Evolutionary conservation across 768 basidiomycete species (phyloP), one percentile per base, ranked within the genome.

Genomic region (Boletus sp.): DNA sequence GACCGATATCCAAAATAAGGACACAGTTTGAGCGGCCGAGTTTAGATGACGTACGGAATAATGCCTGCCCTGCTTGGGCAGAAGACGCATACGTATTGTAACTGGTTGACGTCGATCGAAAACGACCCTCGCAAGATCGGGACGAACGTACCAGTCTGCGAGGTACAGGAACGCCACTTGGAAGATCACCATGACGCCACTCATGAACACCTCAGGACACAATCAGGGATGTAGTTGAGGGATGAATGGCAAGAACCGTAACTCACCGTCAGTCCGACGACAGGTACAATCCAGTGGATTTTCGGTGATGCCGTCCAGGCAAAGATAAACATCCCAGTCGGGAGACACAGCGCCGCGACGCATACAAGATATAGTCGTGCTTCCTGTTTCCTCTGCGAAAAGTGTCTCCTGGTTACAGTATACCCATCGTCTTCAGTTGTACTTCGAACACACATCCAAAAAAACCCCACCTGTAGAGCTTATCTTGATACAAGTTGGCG

Each of bases 311-410:
- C 79, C 21, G 83, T 82, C 82, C 85, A 88, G 0, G 84, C 87
- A 60, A 83, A 89, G 15, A 88, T 80, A 66, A 88, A 82, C 77
- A 87, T 83, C 29, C 78, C 78, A 1, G 74, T 56, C 0, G 85
- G 84, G 52, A 84, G 71, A 6, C 81, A 64, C 23, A 86, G 42
- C 0, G 75, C 83, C 1, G 81, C 83, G 23, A 73, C 63, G 63
- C 84, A 83, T 27, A 82, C 76, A 17, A 72, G 62, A 51, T 82
- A 83, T 19, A 88, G 63, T 7, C 86, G 77, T 0, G 86, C 85
- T 69, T 87, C 86, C 9, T 74, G 76, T 5, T 77, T 64, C 50
- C 43, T 68, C n/a, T 7, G 52, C 8, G 55, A 1, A 42, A 58
- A 58, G 35, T 70, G 17, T 27, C 30, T 65, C 41, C 66, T 68